A percentile compares a stretch with the other conserved stretches of the same genome.
Conservation (phyloP, 2,329 filamentous ascomycete genomes). For the Sporothrix schenckii region DNA sequence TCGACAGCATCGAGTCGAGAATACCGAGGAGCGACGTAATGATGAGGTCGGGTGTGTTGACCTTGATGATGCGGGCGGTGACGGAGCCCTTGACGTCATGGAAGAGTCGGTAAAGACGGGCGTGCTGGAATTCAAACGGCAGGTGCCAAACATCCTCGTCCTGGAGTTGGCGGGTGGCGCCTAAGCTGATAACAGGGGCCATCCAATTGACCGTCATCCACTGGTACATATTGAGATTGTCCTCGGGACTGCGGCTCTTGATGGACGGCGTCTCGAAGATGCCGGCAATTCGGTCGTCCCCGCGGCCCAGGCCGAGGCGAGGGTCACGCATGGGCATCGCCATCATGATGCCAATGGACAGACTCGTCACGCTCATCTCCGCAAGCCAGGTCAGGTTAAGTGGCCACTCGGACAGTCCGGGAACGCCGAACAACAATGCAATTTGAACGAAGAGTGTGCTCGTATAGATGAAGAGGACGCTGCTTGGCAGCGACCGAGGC, state of each 20-base stretch:
- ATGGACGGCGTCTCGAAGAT: conserved; percentile 58
- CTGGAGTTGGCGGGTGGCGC: conserved; percentile 66
- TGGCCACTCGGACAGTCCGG: conserved; percentile 39
- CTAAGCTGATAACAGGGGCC: conserved; percentile 68
- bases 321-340: conserved; percentile 72
- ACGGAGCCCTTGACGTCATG: conserved; percentile 73
- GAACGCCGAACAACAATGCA: conserved; percentile 42
- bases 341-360: conserved; percentile 58
- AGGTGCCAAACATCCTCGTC: conserved; percentile 82
- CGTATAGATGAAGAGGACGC: conserved; percentile 41
- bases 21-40: conserved; percentile 68
- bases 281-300: conserved; percentile 54
- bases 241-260: conserved; percentile 73
- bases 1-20: conserved; percentile 59
- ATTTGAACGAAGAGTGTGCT: conserved; percentile 43
- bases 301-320: conserved; percentile 51
- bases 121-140: conserved; percentile 80
- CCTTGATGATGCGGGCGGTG: conserved; percentile 67
- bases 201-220: conserved; percentile 89
- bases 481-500: conserved; percentile 39
- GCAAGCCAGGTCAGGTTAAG: conserved; percentile 38
- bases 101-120: conserved; percentile 72
- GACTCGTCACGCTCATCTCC: conserved; percentile 48
- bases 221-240: conserved; percentile 76
- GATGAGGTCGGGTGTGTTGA: conserved; percentile 77